These are phyloP conservation scores for Vigna trinervia DNA, from an alignment of 306 rosid genomes.

Conservation along the genomic window DNA sequence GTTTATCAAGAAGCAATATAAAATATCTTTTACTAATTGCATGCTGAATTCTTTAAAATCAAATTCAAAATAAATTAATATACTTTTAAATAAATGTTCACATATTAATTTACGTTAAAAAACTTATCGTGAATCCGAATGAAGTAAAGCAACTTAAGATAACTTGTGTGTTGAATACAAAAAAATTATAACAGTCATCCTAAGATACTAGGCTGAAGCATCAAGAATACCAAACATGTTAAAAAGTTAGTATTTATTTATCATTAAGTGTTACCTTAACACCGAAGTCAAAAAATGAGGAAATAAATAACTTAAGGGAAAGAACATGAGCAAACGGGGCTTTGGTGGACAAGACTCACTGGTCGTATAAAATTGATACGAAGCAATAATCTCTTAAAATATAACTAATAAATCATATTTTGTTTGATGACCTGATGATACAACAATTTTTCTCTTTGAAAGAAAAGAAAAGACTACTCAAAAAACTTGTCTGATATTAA, in stretches of 20 bases:
- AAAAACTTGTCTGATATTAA: constrained; percentile 91
- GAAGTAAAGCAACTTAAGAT: too few species aligned
- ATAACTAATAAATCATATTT: constrained; percentile 23
- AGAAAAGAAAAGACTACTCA: constrained; percentile 37
- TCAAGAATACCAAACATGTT: not conserved
- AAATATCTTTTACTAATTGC: too few species aligned
- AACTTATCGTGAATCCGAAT: too few species aligned
- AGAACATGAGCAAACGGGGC: not conserved
- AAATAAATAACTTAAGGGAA: not conserved
- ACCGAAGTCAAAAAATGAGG: not conserved
- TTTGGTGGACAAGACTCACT: not conserved
- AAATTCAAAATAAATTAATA: too few species aligned
- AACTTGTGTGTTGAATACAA: too few species aligned
- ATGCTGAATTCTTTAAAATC: too few species aligned
- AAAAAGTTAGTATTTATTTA: not conserved
- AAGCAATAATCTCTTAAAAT: not conserved
- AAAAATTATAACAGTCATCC: too few species aligned
- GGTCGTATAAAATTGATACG: not conserved
- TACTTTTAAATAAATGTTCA: too few species aligned
- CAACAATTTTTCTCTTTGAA: constrained; percentile 31
- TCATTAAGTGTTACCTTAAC: not conserved
- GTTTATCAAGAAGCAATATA: too few species aligned
- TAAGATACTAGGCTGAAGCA: too few species aligned
- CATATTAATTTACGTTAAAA: too few species aligned
- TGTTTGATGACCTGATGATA: not conserved